A percentile compares a stretch with the other conserved stretches of the same genome.
phyloP scores from a whole-genome alignment of 2,329 filamentous ascomycete genomes.

The Didymella pomorum region DNA sequence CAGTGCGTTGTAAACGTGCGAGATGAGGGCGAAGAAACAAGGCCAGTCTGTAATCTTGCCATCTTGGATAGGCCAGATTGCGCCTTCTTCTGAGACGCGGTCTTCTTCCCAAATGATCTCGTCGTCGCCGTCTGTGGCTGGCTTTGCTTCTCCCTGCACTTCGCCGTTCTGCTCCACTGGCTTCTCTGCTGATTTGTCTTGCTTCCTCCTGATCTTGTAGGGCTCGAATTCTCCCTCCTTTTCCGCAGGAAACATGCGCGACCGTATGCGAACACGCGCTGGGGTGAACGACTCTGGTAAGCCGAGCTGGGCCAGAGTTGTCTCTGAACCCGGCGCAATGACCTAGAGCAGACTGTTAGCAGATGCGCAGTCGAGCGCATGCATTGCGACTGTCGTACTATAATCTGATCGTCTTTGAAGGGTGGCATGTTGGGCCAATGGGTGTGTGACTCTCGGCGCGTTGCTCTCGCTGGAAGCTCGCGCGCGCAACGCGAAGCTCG shows the following conservation, averaged over 20 bases:
- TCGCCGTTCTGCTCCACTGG: constrained; percentile 34
- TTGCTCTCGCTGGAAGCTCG: constrained; percentile 15
- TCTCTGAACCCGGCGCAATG: constrained; percentile 85
- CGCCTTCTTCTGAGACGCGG: constrained; percentile 84
- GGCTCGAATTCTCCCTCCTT: constrained; percentile 84
- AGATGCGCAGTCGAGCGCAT: constrained; percentile 23
- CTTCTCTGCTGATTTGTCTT: constrained; percentile 38
- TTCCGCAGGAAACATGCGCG: constrained; percentile 87
- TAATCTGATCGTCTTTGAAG: constrained; percentile 57
- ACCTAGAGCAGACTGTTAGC: constrained; percentile 53
- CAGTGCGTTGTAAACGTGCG: constrained; percentile 87
- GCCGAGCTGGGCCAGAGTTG: constrained; percentile 88
- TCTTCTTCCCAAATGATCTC: constrained; percentile 85
- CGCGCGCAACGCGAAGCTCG: constrained; percentile 22
- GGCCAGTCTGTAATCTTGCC: constrained; percentile 90
- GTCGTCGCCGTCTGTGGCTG: constrained; percentile 56
- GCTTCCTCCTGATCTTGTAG: constrained; percentile 72
- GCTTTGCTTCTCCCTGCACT: constrained; percentile 33
- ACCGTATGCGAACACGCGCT: constrained; percentile 83
- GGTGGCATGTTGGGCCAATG: constrained; percentile 52
- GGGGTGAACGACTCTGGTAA: constrained; percentile 90
- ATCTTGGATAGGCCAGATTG: constrained; percentile 82
- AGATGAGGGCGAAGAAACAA: constrained; percentile 91
- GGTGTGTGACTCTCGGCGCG: constrained; percentile 22
- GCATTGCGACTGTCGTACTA: constrained; percentile 37